Evolutionary conservation across 805 yeast species (phyloP).

Genomic region (Lipomyces anomalus): DNA sequence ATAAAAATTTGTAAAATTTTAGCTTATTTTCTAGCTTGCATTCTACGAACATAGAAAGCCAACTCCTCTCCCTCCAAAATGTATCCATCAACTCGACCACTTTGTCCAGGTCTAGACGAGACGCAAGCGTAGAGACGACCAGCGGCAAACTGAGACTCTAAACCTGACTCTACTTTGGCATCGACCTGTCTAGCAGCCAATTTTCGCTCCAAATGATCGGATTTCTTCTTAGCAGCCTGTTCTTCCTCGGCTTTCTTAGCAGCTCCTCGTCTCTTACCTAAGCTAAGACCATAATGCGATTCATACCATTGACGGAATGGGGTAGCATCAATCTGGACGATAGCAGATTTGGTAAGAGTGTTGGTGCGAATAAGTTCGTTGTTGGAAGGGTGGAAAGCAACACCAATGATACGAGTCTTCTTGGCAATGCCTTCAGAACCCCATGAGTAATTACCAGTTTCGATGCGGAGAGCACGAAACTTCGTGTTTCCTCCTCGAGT

Average conservation of each 20-base stretch:
- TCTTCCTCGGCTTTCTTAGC: conserved; percentile 33
- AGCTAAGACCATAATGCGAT: conserved; percentile 90
- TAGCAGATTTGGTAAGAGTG: conserved; percentile 98
- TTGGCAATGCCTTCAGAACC: conserved; percentile 97
- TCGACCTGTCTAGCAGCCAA: conserved; percentile 85
- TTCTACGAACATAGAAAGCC: conserved; percentile 99
- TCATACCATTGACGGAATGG: conserved; percentile 99
- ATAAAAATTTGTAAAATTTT: conserved; percentile 2
- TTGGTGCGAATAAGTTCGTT: conserved; percentile 99
- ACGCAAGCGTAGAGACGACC: conserved; percentile 98
- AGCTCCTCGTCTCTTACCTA: conserved; percentile 70
- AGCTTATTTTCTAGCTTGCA: conserved; percentile 94
- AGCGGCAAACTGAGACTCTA: conserved; percentile 94
- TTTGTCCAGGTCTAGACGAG: conserved; percentile 99
- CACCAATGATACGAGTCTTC: conserved; percentile 98
- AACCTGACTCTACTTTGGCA: conserved; percentile 83
- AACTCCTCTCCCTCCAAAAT: conserved; percentile 99
- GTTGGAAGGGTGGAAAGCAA: conserved; percentile 99
- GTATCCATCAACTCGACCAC: conserved; percentile 99
- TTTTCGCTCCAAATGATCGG: conserved; percentile 81
- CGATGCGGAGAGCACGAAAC: conserved; percentile 99
- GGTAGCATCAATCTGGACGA: conserved; percentile 99
- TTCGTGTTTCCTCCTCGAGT: conserved; percentile 99
- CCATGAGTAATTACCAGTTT: conserved; percentile 97
- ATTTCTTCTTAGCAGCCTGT: conserved; percentile 52